Evolutionary conservation across 306 rosid genomes (phyloP), one percentile per base, ranked within the genome.

Genomic region (Luffa acutangula): DNA sequence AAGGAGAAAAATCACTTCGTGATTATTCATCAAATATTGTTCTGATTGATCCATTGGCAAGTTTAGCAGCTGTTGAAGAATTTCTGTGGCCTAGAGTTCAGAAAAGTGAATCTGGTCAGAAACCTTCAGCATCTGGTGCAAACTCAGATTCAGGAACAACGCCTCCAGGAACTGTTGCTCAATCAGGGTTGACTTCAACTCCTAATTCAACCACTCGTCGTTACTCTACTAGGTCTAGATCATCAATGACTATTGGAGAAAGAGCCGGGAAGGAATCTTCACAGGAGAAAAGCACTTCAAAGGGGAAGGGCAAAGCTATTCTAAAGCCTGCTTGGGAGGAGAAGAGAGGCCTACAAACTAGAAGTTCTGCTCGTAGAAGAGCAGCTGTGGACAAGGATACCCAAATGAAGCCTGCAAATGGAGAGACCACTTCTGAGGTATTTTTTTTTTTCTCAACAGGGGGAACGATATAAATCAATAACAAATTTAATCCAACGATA

Each of bases 361-460:
- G 99, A 84, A 96, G 90, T 83, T 90, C 96, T 63, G 81, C 94
- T 51, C 97, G 98, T 78, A 87, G 96, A 83, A 89, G 91, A 80
- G 97, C 93, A 82, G 93, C 91, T 75, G 81, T 91, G 57, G 92
- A 91, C 87, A 93, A 96, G 87, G 99, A 96, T 80, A 85, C 91
- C 71, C 94, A 85, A 76, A 77, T 84, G 87, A 93, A 96, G 80
- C 90, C 92, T 77, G 87, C 80, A 57, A 86, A 84, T 71, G 98
- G 93, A 81, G 98, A 96, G 85, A 91, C 98, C 76, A 93, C 98
- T 45, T 96, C 99, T 75, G 99, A 96, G 99, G 99, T 96, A 84
- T 82, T 86, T 43, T 75, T 53, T n/a, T 77, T 25, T 79, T 54
- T 78, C 52, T n/a, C 33, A 6, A 7, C 20, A 4, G 48, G 51